A percentile compares a stretch with the other conserved stretches of the same genome.
Evolutionary conservation across 345 rosid genomes (phyloP).

Genomic region (Microthlaspi erraticum): DNA sequence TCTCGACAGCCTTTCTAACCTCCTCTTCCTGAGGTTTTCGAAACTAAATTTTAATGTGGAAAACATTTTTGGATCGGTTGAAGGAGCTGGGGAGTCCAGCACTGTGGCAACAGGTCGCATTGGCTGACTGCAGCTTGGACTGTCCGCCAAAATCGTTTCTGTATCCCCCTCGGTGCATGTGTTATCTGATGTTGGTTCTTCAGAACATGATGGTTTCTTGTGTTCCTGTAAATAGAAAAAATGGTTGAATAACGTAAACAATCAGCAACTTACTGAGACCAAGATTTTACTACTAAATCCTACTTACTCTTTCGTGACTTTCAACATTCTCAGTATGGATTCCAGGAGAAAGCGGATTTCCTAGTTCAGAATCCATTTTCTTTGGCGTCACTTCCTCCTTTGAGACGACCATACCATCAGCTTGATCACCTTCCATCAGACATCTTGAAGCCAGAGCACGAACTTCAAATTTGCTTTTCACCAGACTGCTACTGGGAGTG

Average conservation of each 20-base stretch:
- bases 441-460: constrained; percentile 42
- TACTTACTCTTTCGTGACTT: constrained; percentile 52
- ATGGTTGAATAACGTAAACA: constrained; percentile 20
- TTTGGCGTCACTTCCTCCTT: constrained; percentile 50
- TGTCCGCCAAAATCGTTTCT: constrained; percentile 47
- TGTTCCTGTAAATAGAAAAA: constrained; percentile 48
- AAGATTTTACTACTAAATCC: constrained; percentile 18
- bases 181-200: constrained; percentile 46
- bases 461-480: constrained; percentile 48
- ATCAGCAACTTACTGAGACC: constrained; percentile 10
- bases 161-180: constrained; percentile 43
- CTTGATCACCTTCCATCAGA: constrained; percentile 39
- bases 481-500: constrained; percentile 37
- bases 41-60: constrained; percentile 74
- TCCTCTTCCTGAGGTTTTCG: constrained; percentile 63
- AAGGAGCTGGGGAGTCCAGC: constrained; percentile 54
- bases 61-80: constrained; percentile 59
- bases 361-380: constrained; percentile 44
- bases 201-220: constrained; percentile 43
- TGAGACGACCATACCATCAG: constrained; percentile 47
- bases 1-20: constrained; percentile 67
- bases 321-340: constrained; percentile 40
- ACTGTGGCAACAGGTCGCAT: constrained; percentile 46
- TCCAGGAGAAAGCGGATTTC: constrained; percentile 43
- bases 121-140: constrained; percentile 47